These are phyloP conservation scores for Russula vinacea DNA, from an alignment of 768 basidiomycete genomes.

Conservation along the genomic window DNA sequence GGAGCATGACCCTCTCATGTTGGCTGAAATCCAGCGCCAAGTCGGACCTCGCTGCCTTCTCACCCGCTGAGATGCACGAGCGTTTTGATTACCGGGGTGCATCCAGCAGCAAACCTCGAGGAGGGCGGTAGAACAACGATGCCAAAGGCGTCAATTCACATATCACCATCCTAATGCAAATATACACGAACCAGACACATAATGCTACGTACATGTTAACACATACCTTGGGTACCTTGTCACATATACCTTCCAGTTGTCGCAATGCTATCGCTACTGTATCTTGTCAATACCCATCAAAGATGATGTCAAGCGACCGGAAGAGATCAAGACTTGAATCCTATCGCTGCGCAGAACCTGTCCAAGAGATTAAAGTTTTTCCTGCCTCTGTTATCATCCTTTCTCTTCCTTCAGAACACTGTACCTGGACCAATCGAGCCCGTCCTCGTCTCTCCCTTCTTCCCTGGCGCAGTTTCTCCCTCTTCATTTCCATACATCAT, in stretches of 20 bases:
- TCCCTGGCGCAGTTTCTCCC: too few relatives aligned
- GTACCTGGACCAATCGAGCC: too few relatives aligned
- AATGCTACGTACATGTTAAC: slow-evolving; percentile 2
- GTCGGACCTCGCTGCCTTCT: slow-evolving; percentile 8
- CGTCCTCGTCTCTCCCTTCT: too few relatives aligned
- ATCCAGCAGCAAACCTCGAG: slow-evolving; percentile 17
- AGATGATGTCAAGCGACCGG: neutral
- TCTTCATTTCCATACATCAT: too few relatives aligned
- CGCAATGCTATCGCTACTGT: neutral
- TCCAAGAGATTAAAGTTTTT: too few relatives aligned
- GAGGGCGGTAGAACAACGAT: neutral
- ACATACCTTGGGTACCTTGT: slow-evolving; percentile 12
- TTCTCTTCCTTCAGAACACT: too few relatives aligned
- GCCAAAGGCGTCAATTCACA: too few relatives aligned
- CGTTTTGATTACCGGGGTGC: slow-evolving; percentile 23
- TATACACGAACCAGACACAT: neutral
- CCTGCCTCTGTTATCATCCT: too few relatives aligned
- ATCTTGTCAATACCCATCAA: slow-evolving; percentile 1
- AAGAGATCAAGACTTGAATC: neutral
- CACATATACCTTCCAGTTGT: slow-evolving; percentile 4
- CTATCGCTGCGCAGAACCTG: neutral
- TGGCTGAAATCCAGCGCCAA: slow-evolving; percentile 12
- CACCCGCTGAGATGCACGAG: slow-evolving; percentile 21
- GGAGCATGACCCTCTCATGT: slow-evolving; percentile 13
- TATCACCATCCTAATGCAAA: slow-evolving; percentile 1